Evolutionary conservation across 2,329 filamentous ascomycete genomes (phyloP).

Genomic region (Verticillium tricorpus): DNA sequence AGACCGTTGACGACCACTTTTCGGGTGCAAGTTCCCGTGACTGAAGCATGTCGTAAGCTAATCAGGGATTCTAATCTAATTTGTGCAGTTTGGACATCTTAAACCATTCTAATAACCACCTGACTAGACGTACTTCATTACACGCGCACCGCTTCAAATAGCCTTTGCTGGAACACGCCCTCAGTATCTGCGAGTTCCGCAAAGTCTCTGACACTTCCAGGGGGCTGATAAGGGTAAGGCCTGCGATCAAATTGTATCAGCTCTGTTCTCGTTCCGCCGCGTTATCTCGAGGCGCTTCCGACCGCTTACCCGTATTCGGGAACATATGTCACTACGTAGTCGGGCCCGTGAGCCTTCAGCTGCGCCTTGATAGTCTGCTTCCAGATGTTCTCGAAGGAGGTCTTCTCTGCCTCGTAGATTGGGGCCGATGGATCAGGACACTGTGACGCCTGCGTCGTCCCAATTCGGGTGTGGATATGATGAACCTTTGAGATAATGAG

Average conservation of each 20-base stretch:
- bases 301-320: slow-evolving; percentile 10
- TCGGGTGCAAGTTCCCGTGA: too few relatives aligned
- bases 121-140: too few relatives aligned
- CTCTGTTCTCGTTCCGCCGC: too few relatives aligned
- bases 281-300: not conserved
- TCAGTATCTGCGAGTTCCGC: slow-evolving; percentile 20
- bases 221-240: slow-evolving; percentile 20
- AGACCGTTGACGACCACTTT: too few relatives aligned
- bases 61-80: too few relatives aligned
- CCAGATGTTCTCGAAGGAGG: slow-evolving; percentile 26
- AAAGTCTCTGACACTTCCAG: slow-evolving; percentile 11
- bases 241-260: slow-evolving; percentile 3
- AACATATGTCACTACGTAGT: slow-evolving; percentile 4
- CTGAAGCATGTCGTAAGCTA: too few relatives aligned
- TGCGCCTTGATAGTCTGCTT: slow-evolving; percentile 10
- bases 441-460: slow-evolving; percentile 30
- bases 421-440: slow-evolving; percentile 27
- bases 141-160: slow-evolving; percentile 9
- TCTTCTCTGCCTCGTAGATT: slow-evolving; percentile 20
- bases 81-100: too few relatives aligned
- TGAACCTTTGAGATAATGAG: slow-evolving; percentile 16
- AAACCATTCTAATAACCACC: too few relatives aligned
- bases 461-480: slow-evolving; percentile 29
- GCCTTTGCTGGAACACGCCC: slow-evolving; percentile 14
- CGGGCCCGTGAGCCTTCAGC: slow-evolving; percentile 1